Base-by-base conservation (phyloP, 768 basidiomycete genomes). In the Steccherinum ochraceum region DNA sequence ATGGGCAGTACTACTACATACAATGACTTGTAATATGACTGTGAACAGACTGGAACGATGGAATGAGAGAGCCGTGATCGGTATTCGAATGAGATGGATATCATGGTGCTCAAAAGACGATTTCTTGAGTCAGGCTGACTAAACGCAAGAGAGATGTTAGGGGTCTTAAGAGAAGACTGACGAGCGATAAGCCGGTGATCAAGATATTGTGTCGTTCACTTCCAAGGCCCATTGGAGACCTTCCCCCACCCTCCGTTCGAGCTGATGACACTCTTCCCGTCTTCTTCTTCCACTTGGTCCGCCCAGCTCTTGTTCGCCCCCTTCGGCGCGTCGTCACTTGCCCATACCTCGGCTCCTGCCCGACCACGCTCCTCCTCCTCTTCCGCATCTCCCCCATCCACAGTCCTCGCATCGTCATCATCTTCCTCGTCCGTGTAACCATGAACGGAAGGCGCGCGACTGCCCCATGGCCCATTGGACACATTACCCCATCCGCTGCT, bases 291-390 rank as follows among this genome's bases (percentile, higher is more conserved):
- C 46, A 53, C 43, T 41, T 49, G 40, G 26, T 53, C 52, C 21
- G 47, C 52, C 52, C 52, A 53, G 42, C 52, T 53, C 52, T 53
- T 53, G 13, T 51, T 51, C 27, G n/a, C 27, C n/a, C 21, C 40
- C 24, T 5, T 16, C 12, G 19, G 30, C 7, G 30, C 30, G 7
- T 16, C 30, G 7, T n/a, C n/a, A n/a, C n/a, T n/a, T n/a, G n/a
- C n/a, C 30, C 30, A 35, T 16, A 35, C 30, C 7, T 16, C 16
- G 7, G 7, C 30, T 7, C 30, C 30, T 7, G 30, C 7, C 30
- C 30, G 7, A 7, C 30, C 30, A 16, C 30, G 30, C 30, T 16
- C 7, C 30, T 35, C 30, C 7, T 7, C 7, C 30, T 35, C 30
- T 7, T 35, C 40, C 19, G 40, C 4, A 16, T 43, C 2, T 39